These are phyloP conservation scores for Chalciporus sphaerocephalus DNA, from an alignment of 768 basidiomycete genomes.

Conservation along the genomic window DNA sequence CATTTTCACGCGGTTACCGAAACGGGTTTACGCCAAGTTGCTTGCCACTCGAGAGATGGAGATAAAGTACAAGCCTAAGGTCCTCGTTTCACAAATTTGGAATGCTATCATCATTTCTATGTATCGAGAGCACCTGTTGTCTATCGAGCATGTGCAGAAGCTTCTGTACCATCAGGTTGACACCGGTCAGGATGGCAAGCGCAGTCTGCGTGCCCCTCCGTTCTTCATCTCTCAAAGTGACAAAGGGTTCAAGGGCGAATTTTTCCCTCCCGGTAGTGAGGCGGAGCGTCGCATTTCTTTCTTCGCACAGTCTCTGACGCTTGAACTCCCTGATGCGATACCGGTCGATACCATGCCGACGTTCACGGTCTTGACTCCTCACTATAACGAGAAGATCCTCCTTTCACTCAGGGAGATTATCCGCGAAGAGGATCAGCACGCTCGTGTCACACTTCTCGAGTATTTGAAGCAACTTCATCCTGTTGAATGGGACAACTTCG, in stretches of 20 bases:
- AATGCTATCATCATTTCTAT: slow-evolving; percentile 99
- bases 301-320: slow-evolving; percentile 97
- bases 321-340: slow-evolving; percentile 86
- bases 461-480: slow-evolving; percentile 98
- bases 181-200: slow-evolving; percentile 73
- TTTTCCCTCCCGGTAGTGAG: slow-evolving; percentile 93
- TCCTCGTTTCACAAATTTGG: slow-evolving; percentile 98
- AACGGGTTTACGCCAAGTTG: slow-evolving; percentile 94
- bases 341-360: slow-evolving; percentile 99
- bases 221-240: slow-evolving; percentile 98
- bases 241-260: slow-evolving; percentile 77
- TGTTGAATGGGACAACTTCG: slow-evolving; percentile 99
- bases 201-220: slow-evolving; percentile 89
- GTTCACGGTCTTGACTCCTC: slow-evolving; percentile 96
- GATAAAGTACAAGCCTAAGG: slow-evolving; percentile 98
- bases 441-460: slow-evolving; percentile 93
- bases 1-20: slow-evolving; percentile 92
- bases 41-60: slow-evolving; percentile 95
- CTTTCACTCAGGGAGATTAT: slow-evolving; percentile 97
- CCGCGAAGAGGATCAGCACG: slow-evolving; percentile 95
- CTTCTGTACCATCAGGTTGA: slow-evolving; percentile 97
- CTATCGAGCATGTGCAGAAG: slow-evolving; percentile 98
- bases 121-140: slow-evolving; percentile 98
- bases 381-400: slow-evolving; percentile 99
- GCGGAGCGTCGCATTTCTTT: slow-evolving; percentile 98